phyloP scores from a whole-genome alignment of 495 filamentous ascomycete species.

The Trichoderma asperelloides region DNA sequence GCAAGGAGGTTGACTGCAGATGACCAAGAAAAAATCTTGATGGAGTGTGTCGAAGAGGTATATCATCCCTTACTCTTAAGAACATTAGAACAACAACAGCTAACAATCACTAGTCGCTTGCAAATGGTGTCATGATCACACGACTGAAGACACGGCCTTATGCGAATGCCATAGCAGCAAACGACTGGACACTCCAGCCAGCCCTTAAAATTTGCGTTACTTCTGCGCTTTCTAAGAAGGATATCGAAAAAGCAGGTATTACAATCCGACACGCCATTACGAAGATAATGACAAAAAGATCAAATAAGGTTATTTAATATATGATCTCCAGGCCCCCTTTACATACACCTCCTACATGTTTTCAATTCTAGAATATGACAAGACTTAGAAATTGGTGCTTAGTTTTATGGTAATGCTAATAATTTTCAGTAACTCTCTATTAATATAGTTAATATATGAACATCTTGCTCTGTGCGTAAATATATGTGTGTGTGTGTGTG shows the following conservation, averaged over 20 bases:
- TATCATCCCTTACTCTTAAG: constrained; percentile 13
- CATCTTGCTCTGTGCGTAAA: background rate
- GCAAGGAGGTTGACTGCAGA: constrained; percentile 54
- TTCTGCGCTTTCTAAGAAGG: constrained; percentile 79
- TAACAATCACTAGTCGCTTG: constrained; percentile 47
- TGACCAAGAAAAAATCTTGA: constrained; percentile 78
- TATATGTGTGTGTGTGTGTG: background rate
- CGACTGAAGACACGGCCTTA: constrained; percentile 70
- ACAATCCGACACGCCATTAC: constrained; percentile 89
- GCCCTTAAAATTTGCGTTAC: constrained; percentile 88
- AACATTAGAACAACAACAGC: background rate
- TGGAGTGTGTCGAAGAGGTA: constrained; percentile 93
- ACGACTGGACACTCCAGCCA: constrained; percentile 58
- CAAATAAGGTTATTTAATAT: constrained; percentile 15
- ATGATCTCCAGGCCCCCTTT: background rate
- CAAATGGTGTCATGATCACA: constrained; percentile 81
- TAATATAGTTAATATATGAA: background rate
- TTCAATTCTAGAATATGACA: background rate
- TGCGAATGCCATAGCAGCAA: constrained; percentile 40
- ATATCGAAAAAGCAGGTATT: constrained; percentile 84
- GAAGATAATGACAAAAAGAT: constrained; percentile 59
- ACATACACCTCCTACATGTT: background rate
- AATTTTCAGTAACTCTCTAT: background rate
- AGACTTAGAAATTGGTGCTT: background rate
- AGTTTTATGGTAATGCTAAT: background rate